phyloP scores from a whole-genome alignment of 441 rosid species.

The Erodium texanum region DNA sequence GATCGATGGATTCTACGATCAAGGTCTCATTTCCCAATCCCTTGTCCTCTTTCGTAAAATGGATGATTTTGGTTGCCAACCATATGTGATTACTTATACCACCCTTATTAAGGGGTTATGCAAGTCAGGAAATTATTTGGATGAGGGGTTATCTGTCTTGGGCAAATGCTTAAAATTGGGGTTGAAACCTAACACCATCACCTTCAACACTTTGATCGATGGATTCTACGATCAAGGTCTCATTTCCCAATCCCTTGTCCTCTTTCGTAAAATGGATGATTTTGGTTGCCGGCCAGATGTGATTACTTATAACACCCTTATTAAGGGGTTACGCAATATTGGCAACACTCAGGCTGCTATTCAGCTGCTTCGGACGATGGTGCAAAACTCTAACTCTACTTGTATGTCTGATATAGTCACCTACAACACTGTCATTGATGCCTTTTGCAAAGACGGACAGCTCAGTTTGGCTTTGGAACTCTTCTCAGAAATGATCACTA shows the following conservation, averaged over 20 bases:
- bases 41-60: no score
- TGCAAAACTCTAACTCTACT: conserved; percentile 7
- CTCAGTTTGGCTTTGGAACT: conserved; percentile 17
- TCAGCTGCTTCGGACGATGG: conserved; percentile 16
- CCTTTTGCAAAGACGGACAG: conserved; percentile 6
- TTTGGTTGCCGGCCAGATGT: conserved; percentile 5
- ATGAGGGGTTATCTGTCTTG: not conserved
- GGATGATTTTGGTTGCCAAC: no score
- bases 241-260: not conserved
- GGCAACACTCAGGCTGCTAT: conserved; percentile 16
- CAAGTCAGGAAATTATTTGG: not conserved
- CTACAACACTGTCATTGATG: conserved; percentile 22
- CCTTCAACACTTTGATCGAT: conserved; percentile 10
- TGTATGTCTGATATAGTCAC: conserved; percentile 10
- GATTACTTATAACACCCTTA: conserved; percentile 17
- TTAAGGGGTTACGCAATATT: conserved; percentile 15
- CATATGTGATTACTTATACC: not conserved
- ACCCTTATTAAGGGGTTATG: no score
- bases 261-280: not conserved
- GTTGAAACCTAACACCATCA: not conserved
- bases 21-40: no score
- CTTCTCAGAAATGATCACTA: conserved; percentile 17
- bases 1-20: no score
- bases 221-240: conserved; percentile 18
- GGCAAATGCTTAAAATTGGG: not conserved